These are phyloP conservation scores for Botrytis galanthina DNA, from an alignment of 2,329 filamentous ascomycete species.

Conservation along the genomic window DNA sequence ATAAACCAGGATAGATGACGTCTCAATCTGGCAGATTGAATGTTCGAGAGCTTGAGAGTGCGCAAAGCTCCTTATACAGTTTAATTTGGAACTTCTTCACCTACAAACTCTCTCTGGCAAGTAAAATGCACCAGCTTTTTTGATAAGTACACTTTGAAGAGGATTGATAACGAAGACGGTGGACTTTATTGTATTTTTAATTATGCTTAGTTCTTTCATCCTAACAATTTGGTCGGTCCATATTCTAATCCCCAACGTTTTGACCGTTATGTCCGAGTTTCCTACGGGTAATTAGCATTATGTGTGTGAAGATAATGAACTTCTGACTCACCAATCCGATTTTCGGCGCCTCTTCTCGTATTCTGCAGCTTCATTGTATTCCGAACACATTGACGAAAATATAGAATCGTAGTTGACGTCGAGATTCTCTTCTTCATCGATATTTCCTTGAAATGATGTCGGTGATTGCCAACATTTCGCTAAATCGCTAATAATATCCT, in stretches of 20 bases:
- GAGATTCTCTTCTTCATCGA: background rate
- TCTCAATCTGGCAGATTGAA: background rate
- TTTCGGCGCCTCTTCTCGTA: background rate
- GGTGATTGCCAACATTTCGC: no score
- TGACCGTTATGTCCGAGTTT: background rate
- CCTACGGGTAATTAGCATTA: background rate
- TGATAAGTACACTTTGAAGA: background rate
- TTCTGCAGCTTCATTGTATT: background rate
- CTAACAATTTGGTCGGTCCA: background rate
- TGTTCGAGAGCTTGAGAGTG: background rate
- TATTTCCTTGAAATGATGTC: background rate
- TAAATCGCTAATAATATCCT: no score
- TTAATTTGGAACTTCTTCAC: background rate
- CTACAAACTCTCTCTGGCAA: background rate
- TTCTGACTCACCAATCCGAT: background rate
- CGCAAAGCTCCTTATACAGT: background rate
- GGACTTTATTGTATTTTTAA: background rate
- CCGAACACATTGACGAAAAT: background rate
- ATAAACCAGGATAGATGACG: background rate
- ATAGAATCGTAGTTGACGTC: background rate
- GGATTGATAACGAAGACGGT: background rate
- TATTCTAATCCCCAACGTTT: background rate
- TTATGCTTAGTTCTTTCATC: background rate
- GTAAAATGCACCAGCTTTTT: background rate
- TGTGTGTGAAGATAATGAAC: background rate